Evolutionary conservation across 495 filamentous ascomycete species (phyloP).

Genomic region (Cryomyces antarcticus): DNA sequence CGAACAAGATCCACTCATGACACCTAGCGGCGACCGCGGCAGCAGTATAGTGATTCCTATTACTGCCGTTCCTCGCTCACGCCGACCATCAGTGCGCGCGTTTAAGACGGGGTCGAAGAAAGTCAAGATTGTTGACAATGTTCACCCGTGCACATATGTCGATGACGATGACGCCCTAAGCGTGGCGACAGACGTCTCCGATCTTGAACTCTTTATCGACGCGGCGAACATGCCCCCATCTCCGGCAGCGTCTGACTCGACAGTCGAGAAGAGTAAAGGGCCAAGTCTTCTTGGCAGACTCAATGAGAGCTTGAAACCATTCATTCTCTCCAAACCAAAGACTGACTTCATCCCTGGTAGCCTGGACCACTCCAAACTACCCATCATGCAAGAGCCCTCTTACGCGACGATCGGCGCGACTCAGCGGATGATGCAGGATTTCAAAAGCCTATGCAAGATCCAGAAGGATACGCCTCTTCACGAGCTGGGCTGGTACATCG

Average conservation of each 20-base stretch:
- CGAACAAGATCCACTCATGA: slow-evolving; percentile 32
- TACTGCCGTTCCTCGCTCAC: slow-evolving; percentile 25
- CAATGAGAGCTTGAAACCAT: not conserved
- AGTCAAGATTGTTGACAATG: slow-evolving; percentile 11
- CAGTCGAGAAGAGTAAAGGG: not conserved
- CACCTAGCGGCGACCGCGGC: slow-evolving; percentile 20
- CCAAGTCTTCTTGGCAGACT: not conserved
- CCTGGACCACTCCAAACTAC: slow-evolving; percentile 33
- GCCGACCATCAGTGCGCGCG: slow-evolving; percentile 6
- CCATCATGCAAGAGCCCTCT: slow-evolving; percentile 37
- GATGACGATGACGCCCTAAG: slow-evolving; percentile 18
- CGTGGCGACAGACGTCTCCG: slow-evolving; percentile 31
- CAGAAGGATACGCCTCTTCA: slow-evolving; percentile 41
- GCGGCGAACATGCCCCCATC: slow-evolving; percentile 6
- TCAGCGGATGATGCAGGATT: slow-evolving; percentile 38
- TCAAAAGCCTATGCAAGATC: slow-evolving; percentile 37
- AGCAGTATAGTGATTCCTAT: slow-evolving; percentile 27
- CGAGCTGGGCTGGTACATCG: slow-evolving; percentile 73
- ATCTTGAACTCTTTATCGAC: slow-evolving; percentile 26
- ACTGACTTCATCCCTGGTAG: slow-evolving; percentile 50
- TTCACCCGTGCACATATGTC: not conserved
- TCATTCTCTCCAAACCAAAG: not conserved
- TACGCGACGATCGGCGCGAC: slow-evolving; percentile 49
- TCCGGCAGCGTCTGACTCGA: slow-evolving; percentile 4
- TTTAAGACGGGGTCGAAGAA: slow-evolving; percentile 10